Percentiles rank a stretch among this genome's conserved stretches.
Conservation (phyloP, 2,329 filamentous ascomycete species). For the Gyromitra esculenta region DNA sequence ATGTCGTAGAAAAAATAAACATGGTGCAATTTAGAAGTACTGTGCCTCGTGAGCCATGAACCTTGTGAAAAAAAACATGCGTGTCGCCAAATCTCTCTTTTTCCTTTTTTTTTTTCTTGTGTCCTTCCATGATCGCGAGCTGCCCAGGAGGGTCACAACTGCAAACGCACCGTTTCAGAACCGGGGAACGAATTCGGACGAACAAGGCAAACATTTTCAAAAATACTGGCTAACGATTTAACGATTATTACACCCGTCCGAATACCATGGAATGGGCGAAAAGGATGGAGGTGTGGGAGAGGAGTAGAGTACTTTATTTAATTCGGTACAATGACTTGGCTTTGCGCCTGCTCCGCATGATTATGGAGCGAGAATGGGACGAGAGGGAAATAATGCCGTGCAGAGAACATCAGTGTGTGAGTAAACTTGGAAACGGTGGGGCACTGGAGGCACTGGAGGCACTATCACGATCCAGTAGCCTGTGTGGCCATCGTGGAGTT, state of each 20-base stretch:
- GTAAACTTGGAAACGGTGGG: conserved; percentile 47
- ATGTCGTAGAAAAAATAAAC: conserved; percentile 27
- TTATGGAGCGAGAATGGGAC: conserved; percentile 22
- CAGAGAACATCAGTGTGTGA: conserved; percentile 43
- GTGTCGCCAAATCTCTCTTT: conserved; percentile 21
- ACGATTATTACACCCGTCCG: neutral
- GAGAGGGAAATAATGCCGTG: conserved; percentile 39
- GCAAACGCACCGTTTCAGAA: conserved; percentile 47
- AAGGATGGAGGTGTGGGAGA: neutral
- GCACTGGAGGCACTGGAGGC: neutral
- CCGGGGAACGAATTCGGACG: conserved; percentile 35
- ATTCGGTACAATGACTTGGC: conserved; percentile 33
- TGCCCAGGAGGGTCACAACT: conserved; percentile 33
- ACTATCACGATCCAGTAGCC: conserved; percentile 41
- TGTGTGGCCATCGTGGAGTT: conserved; percentile 46
- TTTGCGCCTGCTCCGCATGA: conserved; percentile 23
- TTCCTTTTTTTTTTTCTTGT: neutral
- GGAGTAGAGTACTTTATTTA: neutral
- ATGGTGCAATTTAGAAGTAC: conserved; percentile 15
- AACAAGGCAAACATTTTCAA: neutral
- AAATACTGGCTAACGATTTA: conserved; percentile 15
- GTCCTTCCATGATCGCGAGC: conserved; percentile 39
- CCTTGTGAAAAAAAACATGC: conserved; percentile 44
- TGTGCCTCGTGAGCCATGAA: conserved; percentile 38
- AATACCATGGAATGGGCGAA: conserved; percentile 17